Evolutionary conservation across 352 stramenopile species (phyloP), one percentile per base, ranked within the genome.

Genomic region (Pythium brassicae): DNA sequence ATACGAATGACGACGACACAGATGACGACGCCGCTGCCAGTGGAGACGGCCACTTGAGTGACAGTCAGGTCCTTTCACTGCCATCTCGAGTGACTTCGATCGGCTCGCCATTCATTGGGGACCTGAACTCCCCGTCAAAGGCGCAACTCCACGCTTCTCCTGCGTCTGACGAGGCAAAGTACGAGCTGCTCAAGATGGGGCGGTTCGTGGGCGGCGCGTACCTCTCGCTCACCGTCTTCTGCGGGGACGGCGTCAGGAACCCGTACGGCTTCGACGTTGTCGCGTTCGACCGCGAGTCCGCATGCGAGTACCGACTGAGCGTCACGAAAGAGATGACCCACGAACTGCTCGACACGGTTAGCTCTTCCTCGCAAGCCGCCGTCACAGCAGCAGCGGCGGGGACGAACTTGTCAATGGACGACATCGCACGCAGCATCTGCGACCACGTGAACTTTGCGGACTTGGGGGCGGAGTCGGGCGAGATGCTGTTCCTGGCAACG

Each of bases 191-290:
- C 8, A 90, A 83, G 58, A 74, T 72, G 0, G 79, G 79, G 4
- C 77, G 77, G 7, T 87, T 90, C 50, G 64, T 88, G 2, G 79
- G 74, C 1, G 79, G 79, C 22, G 74, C 66, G 14, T 90, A 90
- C 54, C 63, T 90, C 9, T 62, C 87, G 8, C 51, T 90, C 29
- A 87, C 77, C 7, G 79, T 90, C 10, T 87, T 83, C 47, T 87
- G 69, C 49, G 79, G 79, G n/a, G 68, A 87, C 47, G 71, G 77
- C 14, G 68, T 79, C 32, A 69, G 63, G 20, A 88, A 90, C 39
- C 71, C 77, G 39, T 90, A 90, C 51, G 79, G 77, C 1, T 88
- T 88, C 58, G 79, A 90, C 35, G 74, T 90, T 17, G 59, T 82
- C 29, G 79, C 79, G 17, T 62, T 76, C 42, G 62, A 88, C 49